These are phyloP conservation scores for Dysphania ambrosioides DNA, from an alignment of 148 eudicot species.

Conservation along the genomic window DNA sequence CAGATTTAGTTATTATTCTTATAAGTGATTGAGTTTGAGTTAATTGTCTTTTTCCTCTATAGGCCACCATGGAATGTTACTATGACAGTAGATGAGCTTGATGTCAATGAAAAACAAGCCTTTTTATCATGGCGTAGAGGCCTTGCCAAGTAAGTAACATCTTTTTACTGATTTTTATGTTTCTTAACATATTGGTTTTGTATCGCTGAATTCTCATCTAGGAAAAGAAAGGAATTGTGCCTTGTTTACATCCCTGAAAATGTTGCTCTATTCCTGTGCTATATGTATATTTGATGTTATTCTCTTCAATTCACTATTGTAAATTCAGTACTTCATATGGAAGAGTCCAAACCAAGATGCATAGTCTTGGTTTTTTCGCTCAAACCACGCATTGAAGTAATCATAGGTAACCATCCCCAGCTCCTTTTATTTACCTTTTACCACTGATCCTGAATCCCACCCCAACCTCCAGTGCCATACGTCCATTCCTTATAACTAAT, in stretches of 20 bases:
- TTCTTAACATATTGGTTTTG: not conserved
- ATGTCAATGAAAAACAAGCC: constrained; percentile 71
- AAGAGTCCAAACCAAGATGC: not conserved
- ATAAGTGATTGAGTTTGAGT: not conserved
- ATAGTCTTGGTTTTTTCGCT: no score
- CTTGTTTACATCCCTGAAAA: not conserved
- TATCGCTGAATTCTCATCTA: not conserved
- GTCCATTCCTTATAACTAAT: no score
- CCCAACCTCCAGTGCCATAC: no score
- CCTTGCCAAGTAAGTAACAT: constrained; percentile 71
- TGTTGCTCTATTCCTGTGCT: not conserved
- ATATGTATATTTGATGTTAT: not conserved
- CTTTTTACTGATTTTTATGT: not conserved
- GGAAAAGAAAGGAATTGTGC: not conserved
- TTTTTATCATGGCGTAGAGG: constrained; percentile 82
- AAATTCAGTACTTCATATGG: not conserved
- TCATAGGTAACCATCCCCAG: no score
- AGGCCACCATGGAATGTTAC: constrained; percentile 87
- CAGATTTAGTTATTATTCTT: not conserved
- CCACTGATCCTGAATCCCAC: no score
- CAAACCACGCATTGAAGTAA: no score
- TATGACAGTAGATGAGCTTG: constrained; percentile 91
- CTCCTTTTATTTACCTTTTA: no score
- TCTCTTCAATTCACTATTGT: not conserved
- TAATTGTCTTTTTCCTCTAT: constrained; percentile 20